Base-by-base conservation (phyloP, 1,284 basidiomycete species). In the Moesziomyces aphidis region DNA sequence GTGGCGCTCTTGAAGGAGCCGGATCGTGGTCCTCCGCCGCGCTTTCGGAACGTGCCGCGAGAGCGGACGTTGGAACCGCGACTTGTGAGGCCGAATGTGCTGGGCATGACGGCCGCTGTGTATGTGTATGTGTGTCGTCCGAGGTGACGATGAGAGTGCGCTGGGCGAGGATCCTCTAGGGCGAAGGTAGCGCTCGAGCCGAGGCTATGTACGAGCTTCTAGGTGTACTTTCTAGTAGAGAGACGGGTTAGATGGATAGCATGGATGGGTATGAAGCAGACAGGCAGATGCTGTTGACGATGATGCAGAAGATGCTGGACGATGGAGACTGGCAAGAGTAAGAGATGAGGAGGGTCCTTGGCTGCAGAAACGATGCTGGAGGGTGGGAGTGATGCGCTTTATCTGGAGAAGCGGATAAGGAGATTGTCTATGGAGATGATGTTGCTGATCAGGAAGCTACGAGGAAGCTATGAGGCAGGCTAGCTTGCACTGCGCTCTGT, bases 81-180 rank as follows among this genome's bases (percentile, higher is more conserved):
- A 21, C 73, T 63, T 48, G 73, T 76, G 55, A 76, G 69, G 4
- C 73, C 73, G 28, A 76, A 76, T 0, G 73, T 76, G 55, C 54
- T 62, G 24, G 68, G 48, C 73, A 75, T 75, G 43, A 53, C 58
- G 61, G 24, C 23, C 8, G 26, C 26, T 28, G 26, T 28, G 21
- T 28, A 48, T n/a, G 23, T 19, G 15, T 42, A 42, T 42, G 39
- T 3, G 0, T 42, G 39, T 42, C 9, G 31, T 34, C 11, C 1
- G 11, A 13, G 31, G 31, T 34, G 31, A 34, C 1, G 31, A 34
- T 0, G 31, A 13, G 31, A 13, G 13, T 11, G 13, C 1, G 31
- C 2, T 13, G 31, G 31, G 13, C 13, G 39, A 19, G 17, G 39
- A 15, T 42, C 15, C 17, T 19, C 39, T 19, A 19, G 39, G 39